Evolutionary conservation across 345 rosid genomes (phyloP).

Genomic region (rapeseed (Brassica napus)): DNA sequence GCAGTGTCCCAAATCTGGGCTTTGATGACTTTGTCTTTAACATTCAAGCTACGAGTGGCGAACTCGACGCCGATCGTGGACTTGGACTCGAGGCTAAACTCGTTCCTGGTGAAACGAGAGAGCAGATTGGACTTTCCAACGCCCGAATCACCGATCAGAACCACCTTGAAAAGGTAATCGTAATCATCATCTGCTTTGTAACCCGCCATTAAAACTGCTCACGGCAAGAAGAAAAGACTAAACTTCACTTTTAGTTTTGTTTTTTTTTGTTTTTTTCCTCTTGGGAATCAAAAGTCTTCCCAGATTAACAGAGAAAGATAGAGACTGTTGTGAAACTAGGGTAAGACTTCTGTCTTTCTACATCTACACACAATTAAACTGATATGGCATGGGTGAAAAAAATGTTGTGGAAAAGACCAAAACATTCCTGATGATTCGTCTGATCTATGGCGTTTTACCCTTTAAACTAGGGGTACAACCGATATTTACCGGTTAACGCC

Average conservation of each 20-base stretch:
- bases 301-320: slow-evolving; percentile 11
- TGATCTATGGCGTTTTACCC: not conserved
- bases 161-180: slow-evolving; percentile 88
- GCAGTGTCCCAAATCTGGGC: slow-evolving; percentile 99
- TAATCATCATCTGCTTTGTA: slow-evolving; percentile 94
- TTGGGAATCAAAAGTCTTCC: not conserved
- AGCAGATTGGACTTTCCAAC: slow-evolving; percentile 94
- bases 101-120: slow-evolving; percentile 88
- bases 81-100: slow-evolving; percentile 91
- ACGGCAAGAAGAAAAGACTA: not conserved
- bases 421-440: not conserved
- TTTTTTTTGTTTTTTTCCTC: not conserved
- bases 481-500: slow-evolving; percentile 10
- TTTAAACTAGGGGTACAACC: not conserved
- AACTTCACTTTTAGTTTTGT: not conserved
- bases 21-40: slow-evolving; percentile 79
- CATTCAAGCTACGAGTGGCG: slow-evolving; percentile 91
- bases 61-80: slow-evolving; percentile 95
- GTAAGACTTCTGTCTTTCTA: slow-evolving; percentile 35
- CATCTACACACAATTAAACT: slow-evolving; percentile 14
- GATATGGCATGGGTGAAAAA: slow-evolving; percentile 10
- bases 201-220: slow-evolving; percentile 59
- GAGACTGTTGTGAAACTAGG: slow-evolving; percentile 24
- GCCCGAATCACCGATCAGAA: slow-evolving; percentile 89
- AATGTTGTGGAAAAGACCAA: not conserved